Evolutionary conservation across 2,329 filamentous ascomycete species (phyloP).

Genomic region (Pseudogymnoascus verrucosus): DNA sequence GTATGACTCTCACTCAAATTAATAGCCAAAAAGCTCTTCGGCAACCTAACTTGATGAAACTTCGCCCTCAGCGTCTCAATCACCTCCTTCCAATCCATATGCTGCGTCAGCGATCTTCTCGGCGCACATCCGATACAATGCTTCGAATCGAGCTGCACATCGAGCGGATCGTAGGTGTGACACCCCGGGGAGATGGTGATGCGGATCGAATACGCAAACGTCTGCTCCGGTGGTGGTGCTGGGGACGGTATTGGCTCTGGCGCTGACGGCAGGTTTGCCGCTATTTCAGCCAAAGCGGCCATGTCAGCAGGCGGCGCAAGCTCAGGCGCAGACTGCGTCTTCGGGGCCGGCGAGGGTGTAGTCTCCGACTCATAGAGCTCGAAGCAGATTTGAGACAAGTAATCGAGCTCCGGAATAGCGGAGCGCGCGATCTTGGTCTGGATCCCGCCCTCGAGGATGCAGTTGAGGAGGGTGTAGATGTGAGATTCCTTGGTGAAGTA

Average conservation of each 20-base stretch:
- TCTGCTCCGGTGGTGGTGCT: conserved; percentile 51
- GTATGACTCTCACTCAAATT: conserved; percentile 29
- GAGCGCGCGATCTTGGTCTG: conserved; percentile 94
- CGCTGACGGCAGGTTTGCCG: conserved; percentile 12
- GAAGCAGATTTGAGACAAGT: conserved; percentile 95
- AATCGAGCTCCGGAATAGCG: conserved; percentile 93
- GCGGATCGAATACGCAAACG: conserved; percentile 89
- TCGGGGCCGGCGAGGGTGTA: conserved; percentile 30
- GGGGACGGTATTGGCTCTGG: conserved; percentile 32
- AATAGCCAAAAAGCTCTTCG: conserved; percentile 30
- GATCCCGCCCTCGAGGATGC: conserved; percentile 92
- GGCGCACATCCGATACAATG: conserved; percentile 94
- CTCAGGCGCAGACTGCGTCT: conserved; percentile 12
- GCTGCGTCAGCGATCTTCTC: conserved; percentile 79
- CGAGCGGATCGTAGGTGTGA: conserved; percentile 90
- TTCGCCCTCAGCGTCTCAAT: conserved; percentile 91
- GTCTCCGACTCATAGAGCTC: conserved; percentile 95
- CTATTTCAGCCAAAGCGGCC: conserved; percentile 18
- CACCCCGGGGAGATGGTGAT: conserved; percentile 94
- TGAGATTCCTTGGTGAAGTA: conserved; percentile 99
- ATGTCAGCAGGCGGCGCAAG: conserved; percentile 21
- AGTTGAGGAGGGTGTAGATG: conserved; percentile 96
- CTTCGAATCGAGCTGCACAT: conserved; percentile 91
- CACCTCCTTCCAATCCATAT: conserved; percentile 94
- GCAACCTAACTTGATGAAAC: conserved; percentile 63